Base-by-base conservation (phyloP, 1,139 yeast species). In the Hyphopichia khmerensis region DNA sequence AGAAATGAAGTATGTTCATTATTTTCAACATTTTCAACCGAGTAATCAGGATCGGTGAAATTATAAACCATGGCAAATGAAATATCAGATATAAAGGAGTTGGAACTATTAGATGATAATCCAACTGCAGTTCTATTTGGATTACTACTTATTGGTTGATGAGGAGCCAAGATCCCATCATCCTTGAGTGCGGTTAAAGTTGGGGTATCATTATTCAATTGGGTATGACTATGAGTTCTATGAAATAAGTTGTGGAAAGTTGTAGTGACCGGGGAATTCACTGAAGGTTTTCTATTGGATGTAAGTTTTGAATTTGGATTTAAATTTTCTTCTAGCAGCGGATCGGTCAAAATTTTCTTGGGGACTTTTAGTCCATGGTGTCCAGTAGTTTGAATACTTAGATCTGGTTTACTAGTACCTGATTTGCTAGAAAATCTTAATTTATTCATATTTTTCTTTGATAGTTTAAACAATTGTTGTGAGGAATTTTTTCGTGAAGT, bases 31-130 rank as follows among this genome's bases (percentile, higher is more conserved):
- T 48, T 56, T 13, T 65, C 73, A 5, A 57, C 44, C 1, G 64
- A 45, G 46, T 57, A 64, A 35, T 60, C 67, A 2, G 75, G 68
- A 41, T 69, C 67, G 0, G 77, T 69, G 48, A 72, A 72, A 40
- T 65, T 68, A 51, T 60, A 70, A 5, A 68, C 49, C 46, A 58
- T 53, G 2, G 76, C 78, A 40, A 63, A 59, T 33, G 52, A 55
- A 1, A 60, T 49, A 44, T 72, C 76, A 0, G 67, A 52, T n/a
- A 72, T 60, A 17, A 53, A 53, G 4, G 76, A 70, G 47, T 72
- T 72, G 16, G 76, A 70, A 46, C 64, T 72, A 45, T 64, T 70
- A 2, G 77, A 71, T 0, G 77, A 70, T 18, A 72, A 54, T 4
- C 63, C 55, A n/a, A 71, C 48, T 1, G 66, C 53, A 1, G 62